phyloP scores from a whole-genome alignment of 805 yeast genomes.

The Candida pini region DNA sequence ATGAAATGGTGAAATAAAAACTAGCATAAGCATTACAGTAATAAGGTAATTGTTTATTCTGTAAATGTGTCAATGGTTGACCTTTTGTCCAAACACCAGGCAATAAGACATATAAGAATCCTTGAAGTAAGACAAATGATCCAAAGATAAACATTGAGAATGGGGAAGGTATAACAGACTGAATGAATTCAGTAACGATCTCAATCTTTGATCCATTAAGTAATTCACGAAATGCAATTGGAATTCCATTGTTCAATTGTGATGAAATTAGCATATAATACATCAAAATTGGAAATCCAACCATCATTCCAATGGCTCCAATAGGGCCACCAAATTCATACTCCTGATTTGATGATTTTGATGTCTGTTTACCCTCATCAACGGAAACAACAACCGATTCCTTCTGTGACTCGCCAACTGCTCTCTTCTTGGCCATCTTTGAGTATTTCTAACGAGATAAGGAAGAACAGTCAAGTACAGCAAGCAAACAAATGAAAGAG shows the following conservation, averaged over 20 bases:
- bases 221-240: conserved; percentile 62
- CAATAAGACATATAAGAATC: conserved; percentile 66
- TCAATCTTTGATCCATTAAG: conserved; percentile 49
- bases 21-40: conserved; percentile 90
- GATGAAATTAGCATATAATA: conserved; percentile 95
- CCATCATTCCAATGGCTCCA: conserved; percentile 88
- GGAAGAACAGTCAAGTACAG: no score
- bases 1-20: conserved; percentile 60
- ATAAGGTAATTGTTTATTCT: conserved; percentile 79
- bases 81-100: conserved; percentile 97
- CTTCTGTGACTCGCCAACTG: no score
- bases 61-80: conserved; percentile 79
- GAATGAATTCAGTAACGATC: conserved; percentile 38
- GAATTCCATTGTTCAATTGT: conserved; percentile 65
- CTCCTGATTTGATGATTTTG: conserved; percentile 27
- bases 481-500: no score
- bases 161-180: conserved; percentile 53
- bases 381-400: no score
- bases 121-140: conserved; percentile 64
- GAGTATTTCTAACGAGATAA: no score
- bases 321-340: conserved; percentile 92
- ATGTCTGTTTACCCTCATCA: no score
- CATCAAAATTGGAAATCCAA: conserved; percentile 90
- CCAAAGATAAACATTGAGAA: conserved; percentile 68
- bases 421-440: no score